These are phyloP conservation scores for Knoxdaviesia proteae DNA, from an alignment of 2,329 filamentous ascomycete genomes.

Conservation along the genomic window DNA sequence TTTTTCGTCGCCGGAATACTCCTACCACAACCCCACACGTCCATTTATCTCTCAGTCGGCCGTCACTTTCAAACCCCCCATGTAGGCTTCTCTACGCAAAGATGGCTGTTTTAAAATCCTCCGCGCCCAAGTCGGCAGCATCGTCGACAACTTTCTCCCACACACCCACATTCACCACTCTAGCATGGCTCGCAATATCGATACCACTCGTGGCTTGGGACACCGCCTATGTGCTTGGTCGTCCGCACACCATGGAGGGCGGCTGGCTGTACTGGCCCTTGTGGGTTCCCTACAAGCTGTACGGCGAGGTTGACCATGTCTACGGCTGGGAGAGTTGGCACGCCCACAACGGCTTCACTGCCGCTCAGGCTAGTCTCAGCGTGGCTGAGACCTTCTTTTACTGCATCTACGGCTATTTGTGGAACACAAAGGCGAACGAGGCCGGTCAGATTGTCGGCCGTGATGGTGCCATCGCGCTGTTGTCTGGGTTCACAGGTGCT, in stretches of 20 bases:
- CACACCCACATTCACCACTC: slow-evolving; percentile 21
- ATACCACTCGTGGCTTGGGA: slow-evolving; percentile 71
- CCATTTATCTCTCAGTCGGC: too few species aligned
- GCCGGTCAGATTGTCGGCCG: slow-evolving; percentile 18
- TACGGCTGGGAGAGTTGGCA: slow-evolving; percentile 62
- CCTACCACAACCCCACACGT: neutral
- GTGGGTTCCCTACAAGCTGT: slow-evolving; percentile 61
- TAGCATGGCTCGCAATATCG: slow-evolving; percentile 54
- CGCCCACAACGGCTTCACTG: slow-evolving; percentile 51
- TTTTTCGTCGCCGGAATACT: neutral
- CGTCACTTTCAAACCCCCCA: too few species aligned
- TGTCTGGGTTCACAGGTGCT: slow-evolving; percentile 29
- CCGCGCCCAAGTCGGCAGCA: too few species aligned
- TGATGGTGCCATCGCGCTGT: slow-evolving; percentile 20
- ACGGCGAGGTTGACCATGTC: slow-evolving; percentile 58
- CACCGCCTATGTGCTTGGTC: slow-evolving; percentile 54
- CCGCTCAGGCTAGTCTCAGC: slow-evolving; percentile 52
- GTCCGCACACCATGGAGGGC: slow-evolving; percentile 65
- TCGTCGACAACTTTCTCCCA: slow-evolving; percentile 17
- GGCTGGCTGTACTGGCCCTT: slow-evolving; percentile 51
- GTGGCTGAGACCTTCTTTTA: slow-evolving; percentile 47
- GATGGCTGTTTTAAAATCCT: too few species aligned
- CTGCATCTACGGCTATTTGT: slow-evolving; percentile 26
- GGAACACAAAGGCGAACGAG: slow-evolving; percentile 10
- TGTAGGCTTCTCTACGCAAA: too few species aligned